These are phyloP conservation scores for Xylariaceae sp. DNA, from an alignment of 2,329 filamentous ascomycete species.

Conservation along the genomic window DNA sequence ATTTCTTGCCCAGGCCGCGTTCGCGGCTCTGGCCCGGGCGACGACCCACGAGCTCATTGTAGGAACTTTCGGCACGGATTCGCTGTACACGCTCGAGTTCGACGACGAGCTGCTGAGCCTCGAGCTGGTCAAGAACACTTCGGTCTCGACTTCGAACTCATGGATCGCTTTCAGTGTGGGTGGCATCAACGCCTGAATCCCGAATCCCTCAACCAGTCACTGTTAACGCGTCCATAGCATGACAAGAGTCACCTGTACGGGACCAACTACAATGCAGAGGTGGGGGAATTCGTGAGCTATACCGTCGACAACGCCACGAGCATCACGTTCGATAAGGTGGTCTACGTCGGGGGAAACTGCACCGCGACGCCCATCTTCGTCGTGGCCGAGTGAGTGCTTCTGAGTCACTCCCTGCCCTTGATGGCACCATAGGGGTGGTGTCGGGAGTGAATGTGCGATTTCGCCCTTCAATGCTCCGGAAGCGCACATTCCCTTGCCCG, in stretches of 20 bases:
- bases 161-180: slow-evolving; percentile 23
- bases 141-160: slow-evolving; percentile 11
- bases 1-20: background rate
- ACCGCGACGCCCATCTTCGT: slow-evolving; percentile 16
- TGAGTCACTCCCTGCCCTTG: too few species aligned
- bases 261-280: slow-evolving; percentile 11
- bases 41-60: slow-evolving; percentile 21
- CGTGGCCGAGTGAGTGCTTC: slow-evolving; percentile 9
- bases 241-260: slow-evolving; percentile 23
- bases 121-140: slow-evolving; percentile 14
- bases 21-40: slow-evolving; percentile 5
- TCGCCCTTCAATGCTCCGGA: too few species aligned
- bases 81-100: slow-evolving; percentile 22
- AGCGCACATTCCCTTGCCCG: too few species aligned
- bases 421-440: too few species aligned
- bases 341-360: slow-evolving; percentile 13
- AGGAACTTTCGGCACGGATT: slow-evolving; percentile 19
- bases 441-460: too few species aligned
- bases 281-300: slow-evolving; percentile 18
- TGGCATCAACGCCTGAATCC: background rate
- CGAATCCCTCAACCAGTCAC: too few species aligned
- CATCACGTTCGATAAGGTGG: slow-evolving; percentile 9
- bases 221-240: slow-evolving; percentile 15
- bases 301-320: slow-evolving; percentile 13
- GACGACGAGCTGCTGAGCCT: slow-evolving; percentile 19